phyloP scores from a whole-genome alignment of 2,329 filamentous ascomycete species.

The Penicillium sp. region DNA sequence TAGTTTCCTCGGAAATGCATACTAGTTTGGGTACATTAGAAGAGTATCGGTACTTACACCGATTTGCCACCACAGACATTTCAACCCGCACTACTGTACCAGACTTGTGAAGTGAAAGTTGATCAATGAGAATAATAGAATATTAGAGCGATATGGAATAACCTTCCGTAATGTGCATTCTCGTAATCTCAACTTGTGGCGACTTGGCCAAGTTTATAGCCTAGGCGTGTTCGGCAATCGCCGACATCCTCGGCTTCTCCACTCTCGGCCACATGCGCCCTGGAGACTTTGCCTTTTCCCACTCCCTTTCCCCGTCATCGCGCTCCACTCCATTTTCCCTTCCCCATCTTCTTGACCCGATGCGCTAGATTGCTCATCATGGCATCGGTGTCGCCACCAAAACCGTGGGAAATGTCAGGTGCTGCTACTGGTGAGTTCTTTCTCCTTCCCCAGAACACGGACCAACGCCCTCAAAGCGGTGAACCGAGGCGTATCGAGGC shows the following conservation, averaged over 20 bases:
- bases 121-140: neutral
- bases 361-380: constrained; percentile 42
- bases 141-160: no score
- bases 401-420: constrained; percentile 90
- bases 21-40: neutral
- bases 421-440: constrained; percentile 52
- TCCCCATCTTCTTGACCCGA: constrained; percentile 19
- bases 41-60: neutral
- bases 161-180: no score
- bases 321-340: constrained; percentile 11
- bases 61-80: constrained; percentile 23
- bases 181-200: no score
- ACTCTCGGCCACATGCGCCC: constrained; percentile 25
- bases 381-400: constrained; percentile 77
- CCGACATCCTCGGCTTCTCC: constrained; percentile 29
- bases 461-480: neutral
- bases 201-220: neutral
- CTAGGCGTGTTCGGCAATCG: constrained; percentile 14
- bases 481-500: neutral
- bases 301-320: constrained; percentile 10
- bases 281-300: constrained; percentile 11
- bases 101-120: neutral
- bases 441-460: neutral
- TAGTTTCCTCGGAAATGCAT: constrained; percentile 2
- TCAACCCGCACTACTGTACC: neutral